These are phyloP conservation scores for Fusarium drepaniforme DNA, from an alignment of 2,329 filamentous ascomycete genomes.

Conservation along the genomic window DNA sequence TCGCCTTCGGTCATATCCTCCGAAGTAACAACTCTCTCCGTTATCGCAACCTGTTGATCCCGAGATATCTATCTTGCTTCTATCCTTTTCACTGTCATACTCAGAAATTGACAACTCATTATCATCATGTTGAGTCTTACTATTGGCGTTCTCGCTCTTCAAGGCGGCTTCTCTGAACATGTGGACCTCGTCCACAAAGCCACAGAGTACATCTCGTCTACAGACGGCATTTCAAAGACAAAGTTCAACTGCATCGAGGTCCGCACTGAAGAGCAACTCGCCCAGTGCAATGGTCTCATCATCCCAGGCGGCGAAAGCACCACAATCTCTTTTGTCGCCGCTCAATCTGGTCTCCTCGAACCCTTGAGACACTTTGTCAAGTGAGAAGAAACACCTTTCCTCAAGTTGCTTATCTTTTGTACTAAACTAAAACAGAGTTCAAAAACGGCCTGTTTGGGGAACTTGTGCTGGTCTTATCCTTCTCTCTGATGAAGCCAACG, in stretches of 20 bases:
- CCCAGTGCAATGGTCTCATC: slow-evolving; percentile 83
- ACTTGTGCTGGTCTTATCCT: slow-evolving; percentile 96
- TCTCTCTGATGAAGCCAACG: slow-evolving; percentile 87
- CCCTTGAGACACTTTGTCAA: slow-evolving; percentile 92
- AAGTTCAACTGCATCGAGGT: slow-evolving; percentile 80
- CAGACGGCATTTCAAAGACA: slow-evolving; percentile 34
- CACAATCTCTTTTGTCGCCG: slow-evolving; percentile 89
- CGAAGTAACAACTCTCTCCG: slow-evolving; percentile 17
- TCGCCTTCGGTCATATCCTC: slow-evolving; percentile 29
- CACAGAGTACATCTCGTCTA: slow-evolving; percentile 59
- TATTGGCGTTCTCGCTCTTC: slow-evolving; percentile 78
- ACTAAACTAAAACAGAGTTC: slow-evolving; percentile 63
- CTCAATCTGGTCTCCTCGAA: slow-evolving; percentile 83
- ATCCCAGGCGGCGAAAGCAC: slow-evolving; percentile 97
- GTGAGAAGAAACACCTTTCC: slow-evolving; percentile 59
- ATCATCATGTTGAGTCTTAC: slow-evolving; percentile 53
- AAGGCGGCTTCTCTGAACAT: slow-evolving; percentile 95
- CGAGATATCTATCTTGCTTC: background rate
- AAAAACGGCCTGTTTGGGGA: slow-evolving; percentile 89
- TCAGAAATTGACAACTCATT: background rate
- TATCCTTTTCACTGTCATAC: background rate
- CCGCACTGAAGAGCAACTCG: slow-evolving; percentile 78
- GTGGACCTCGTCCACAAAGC: slow-evolving; percentile 80
- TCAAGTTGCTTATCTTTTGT: background rate
- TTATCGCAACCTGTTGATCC: slow-evolving; percentile 25